Evolutionary conservation across 179 eudicot genomes (phyloP), one percentile per base, ranked within the genome.

Genomic region (Beta corolliflora): DNA sequence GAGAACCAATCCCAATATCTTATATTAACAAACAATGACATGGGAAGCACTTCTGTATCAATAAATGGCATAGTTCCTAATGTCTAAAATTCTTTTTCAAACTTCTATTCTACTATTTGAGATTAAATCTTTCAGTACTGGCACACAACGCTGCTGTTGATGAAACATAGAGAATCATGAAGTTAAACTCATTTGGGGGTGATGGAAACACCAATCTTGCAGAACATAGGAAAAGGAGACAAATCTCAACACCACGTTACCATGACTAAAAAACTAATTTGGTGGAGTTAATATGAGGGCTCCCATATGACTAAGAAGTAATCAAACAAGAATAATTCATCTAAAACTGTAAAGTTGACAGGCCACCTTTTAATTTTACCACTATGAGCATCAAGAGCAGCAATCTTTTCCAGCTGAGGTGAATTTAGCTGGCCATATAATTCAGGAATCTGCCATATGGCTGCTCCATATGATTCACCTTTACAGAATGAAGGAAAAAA

Each of bases 361-460:
- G 55, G 91, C 89, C 77, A 93, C 98, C 98, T 83, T 88, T 81
- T 94, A 71, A 94, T 86, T 82, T 94, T 95, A 65, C 88, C 83
- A 84, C 54, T 84, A 77, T 91, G 97, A 45, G 88, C 89, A 87
- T 95, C 98, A 63, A 95, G 95, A 70, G 93, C 87, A 79, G 97
- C 97, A 82, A 95, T 87, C 63, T 83, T 81, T 86, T 95, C 98
- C 90, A 95, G 75, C 71, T 95, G 98, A 41, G 99, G 99, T 65
- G 99, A 94, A 88, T 90, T 94, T 77, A 89, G 85, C 81, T 94
- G 97, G 72, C 99, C 99, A 88, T 95, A 94, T 46, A 95, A 81
- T 91, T 95, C 99, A 81, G 99, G 99, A 77, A 94, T 94, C 88
- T 92, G 98, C 99, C 99, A 95, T 81, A 95, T 86, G 41, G 98